Percentiles rank a stretch among this genome's conserved stretches.
Evolutionary conservation across 768 basidiomycete genomes (phyloP).

Genomic region (Tephrocybe rancida): DNA sequence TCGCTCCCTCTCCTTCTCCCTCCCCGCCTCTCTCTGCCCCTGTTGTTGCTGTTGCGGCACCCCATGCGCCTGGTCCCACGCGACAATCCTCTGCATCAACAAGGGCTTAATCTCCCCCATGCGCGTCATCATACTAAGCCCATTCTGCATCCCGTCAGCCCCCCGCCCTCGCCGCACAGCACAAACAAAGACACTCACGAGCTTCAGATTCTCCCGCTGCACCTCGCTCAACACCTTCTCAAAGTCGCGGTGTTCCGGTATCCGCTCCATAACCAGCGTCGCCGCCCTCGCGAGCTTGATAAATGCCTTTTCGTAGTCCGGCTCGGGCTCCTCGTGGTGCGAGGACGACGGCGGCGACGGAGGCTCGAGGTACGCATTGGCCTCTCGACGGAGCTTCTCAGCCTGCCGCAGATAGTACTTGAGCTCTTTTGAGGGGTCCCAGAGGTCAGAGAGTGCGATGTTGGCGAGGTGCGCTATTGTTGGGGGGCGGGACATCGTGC

Average conservation of each 20-base stretch:
- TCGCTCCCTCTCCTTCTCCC: neutral
- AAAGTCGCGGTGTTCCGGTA: slow-evolving; percentile 77
- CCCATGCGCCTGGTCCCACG: slow-evolving; percentile 50
- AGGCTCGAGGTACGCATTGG: slow-evolving; percentile 39
- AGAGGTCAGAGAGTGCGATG: slow-evolving; percentile 55
- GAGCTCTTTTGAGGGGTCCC: slow-evolving; percentile 59
- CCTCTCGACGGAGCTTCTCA: slow-evolving; percentile 61
- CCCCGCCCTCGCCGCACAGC: neutral
- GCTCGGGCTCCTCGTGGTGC: slow-evolving; percentile 27
- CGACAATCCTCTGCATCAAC: slow-evolving; percentile 65
- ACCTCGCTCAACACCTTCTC: slow-evolving; percentile 49
- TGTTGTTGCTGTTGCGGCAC: neutral
- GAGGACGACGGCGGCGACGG: neutral
- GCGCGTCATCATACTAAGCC: slow-evolving; percentile 67
- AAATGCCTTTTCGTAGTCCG: slow-evolving; percentile 73
- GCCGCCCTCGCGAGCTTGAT: slow-evolving; percentile 73
- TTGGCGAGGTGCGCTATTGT: slow-evolving; percentile 70
- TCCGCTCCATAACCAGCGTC: slow-evolving; percentile 74
- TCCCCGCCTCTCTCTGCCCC: neutral
- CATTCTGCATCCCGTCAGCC: slow-evolving; percentile 20
- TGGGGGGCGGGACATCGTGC: slow-evolving; percentile 51
- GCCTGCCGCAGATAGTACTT: slow-evolving; percentile 70
- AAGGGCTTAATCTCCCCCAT: slow-evolving; percentile 66
- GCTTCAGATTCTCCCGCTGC: slow-evolving; percentile 67
- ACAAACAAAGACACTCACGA: slow-evolving; percentile 47